Evolutionary conservation across 106 monocot genomes (phyloP).

Genomic region (Amphibolis antarctica): DNA sequence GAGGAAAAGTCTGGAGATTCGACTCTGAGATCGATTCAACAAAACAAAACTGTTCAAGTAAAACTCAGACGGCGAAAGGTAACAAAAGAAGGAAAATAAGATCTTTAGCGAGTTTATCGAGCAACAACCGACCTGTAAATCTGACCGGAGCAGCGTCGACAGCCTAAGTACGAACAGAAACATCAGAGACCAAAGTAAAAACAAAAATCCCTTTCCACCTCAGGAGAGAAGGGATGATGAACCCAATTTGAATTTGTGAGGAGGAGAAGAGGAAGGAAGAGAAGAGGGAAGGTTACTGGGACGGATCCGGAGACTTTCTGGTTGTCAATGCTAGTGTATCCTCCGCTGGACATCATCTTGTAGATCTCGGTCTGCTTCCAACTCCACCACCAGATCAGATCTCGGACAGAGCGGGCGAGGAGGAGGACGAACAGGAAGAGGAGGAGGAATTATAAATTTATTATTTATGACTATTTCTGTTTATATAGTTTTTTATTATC

Average conservation of each 20-base stretch:
- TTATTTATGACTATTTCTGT: too few species aligned
- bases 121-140: conserved; percentile 39
- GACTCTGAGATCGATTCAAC: conserved; percentile 33
- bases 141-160: conserved; percentile 45
- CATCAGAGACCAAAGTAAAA: background rate
- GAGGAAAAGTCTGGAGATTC: conserved; percentile 64
- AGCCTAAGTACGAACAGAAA: conserved; percentile 22
- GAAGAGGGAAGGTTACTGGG: conserved; percentile 25
- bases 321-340: conserved; percentile 64
- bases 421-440: too few species aligned
- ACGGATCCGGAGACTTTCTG: conserved; percentile 70
- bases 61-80: background rate
- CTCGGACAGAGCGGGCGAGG: background rate
- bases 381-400: background rate
- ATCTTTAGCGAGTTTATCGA: background rate
- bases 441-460: too few species aligned
- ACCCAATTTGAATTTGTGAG: background rate
- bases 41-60: background rate
- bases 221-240: conserved; percentile 6
- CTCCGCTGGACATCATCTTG: conserved; percentile 71
- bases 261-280: background rate
- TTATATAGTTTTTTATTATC: too few species aligned
- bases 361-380: background rate
- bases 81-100: background rate
- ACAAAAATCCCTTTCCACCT: too few species aligned